These are phyloP conservation scores for Acorus calamus DNA, from an alignment of 106 monocot species.

Conservation along the genomic window DNA sequence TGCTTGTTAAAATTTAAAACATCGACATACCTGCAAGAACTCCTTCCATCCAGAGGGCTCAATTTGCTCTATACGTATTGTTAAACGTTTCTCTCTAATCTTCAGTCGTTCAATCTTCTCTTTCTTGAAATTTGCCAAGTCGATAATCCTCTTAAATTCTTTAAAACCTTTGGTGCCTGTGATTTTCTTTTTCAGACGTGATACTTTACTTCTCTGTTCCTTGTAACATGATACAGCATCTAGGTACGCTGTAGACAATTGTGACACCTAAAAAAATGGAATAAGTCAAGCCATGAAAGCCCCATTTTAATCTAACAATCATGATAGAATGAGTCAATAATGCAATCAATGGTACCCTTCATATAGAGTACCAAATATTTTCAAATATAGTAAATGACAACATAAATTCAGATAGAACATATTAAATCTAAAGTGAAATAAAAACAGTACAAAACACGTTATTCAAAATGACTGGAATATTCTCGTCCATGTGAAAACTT, in stretches of 20 bases:
- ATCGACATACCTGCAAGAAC: constrained; percentile 68
- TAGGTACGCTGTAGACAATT: constrained; percentile 49
- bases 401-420: no score
- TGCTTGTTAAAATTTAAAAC: no score
- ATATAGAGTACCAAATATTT: no score
- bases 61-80: constrained; percentile 71
- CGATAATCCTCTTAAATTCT: constrained; percentile 67
- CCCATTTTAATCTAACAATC: background rate
- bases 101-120: constrained; percentile 76
- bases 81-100: constrained; percentile 60
- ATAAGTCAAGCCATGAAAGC: background rate
- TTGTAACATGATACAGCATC: constrained; percentile 59
- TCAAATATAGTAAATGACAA: no score
- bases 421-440: no score
- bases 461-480: no score
- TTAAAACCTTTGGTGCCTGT: constrained; percentile 64
- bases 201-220: constrained; percentile 69
- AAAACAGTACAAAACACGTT: no score
- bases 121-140: constrained; percentile 61
- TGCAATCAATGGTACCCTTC: background rate
- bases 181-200: constrained; percentile 72
- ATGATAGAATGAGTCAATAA: background rate
- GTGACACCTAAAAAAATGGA: constrained; percentile 38
- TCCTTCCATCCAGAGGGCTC: constrained; percentile 99
- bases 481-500: no score